Conservation (phyloP, 192 early-diverging fungal genomes). For the Spizellomyces punctatus region DNA sequence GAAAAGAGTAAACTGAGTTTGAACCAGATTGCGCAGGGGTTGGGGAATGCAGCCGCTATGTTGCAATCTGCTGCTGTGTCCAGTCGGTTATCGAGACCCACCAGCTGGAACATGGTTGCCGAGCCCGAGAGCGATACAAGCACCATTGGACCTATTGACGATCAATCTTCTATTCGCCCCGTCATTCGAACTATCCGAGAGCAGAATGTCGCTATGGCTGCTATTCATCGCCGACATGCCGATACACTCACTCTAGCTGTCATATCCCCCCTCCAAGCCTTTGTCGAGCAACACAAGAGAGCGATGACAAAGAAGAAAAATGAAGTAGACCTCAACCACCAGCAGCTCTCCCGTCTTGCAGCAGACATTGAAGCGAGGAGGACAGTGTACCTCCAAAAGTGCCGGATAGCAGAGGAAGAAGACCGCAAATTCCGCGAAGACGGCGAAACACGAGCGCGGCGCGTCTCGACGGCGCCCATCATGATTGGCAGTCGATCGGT, state of each 20-base stretch:
- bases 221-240: conserved; percentile 36
- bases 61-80: conserved; percentile 13
- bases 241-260: conserved; percentile 36
- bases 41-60: conserved; percentile 14
- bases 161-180: conserved; percentile 20
- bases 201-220: conserved; percentile 32
- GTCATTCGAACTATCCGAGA: conserved; percentile 21
- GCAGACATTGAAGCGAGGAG: conserved; percentile 25
- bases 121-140: conserved; percentile 16
- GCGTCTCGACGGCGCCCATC: conserved; percentile 10
- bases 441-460: conserved; percentile 5
- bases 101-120: conserved; percentile 13
- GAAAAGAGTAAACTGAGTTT: conserved; percentile 2
- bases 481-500: conserved; percentile 31
- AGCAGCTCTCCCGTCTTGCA: conserved; percentile 15
- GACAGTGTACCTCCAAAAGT: conserved; percentile 15
- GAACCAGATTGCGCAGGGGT: conserved; percentile 18
- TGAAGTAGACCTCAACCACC: conserved; percentile 36
- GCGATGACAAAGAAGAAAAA: conserved; percentile 33
- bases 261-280: conserved; percentile 32
- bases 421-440: conserved; percentile 17
- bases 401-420: conserved; percentile 18
- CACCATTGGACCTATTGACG: background rate
- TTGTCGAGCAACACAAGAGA: conserved; percentile 34
- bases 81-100: background rate